Evolutionary conservation across 2,329 filamentous ascomycete species (phyloP), one percentile per base, ranked within the genome.

Genomic region (Cylindrodendrum hubeiense): DNA sequence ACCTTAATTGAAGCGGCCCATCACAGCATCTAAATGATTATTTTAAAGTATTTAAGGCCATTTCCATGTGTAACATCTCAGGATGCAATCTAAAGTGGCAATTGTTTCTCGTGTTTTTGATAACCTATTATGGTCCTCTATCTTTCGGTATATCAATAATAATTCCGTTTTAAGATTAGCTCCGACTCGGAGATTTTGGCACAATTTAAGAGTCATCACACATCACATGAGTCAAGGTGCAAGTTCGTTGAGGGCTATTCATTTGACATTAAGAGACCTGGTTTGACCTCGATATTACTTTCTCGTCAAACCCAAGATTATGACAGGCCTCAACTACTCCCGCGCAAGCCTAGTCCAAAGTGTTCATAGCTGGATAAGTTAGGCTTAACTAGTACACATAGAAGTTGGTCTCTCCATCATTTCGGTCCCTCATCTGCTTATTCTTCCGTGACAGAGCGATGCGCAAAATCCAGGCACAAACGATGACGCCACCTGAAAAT

Each of bases 401-500:
- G 19, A 77, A 75, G 44, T 76, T 75, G 19, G 67, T 69, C 4
- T 68, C 68, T 9, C 69, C 59, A 1, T 69, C 66, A 19, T 78
- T 70, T 3, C 58, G 53, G 34, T 61, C 60, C 19, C 67, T 61
- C 10, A 75, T 71, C 72, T 78, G 79, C 61, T 73, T 75, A 65
- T 83, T 83, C 43, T 74, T 71, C 21, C 76, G 71, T 63, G 75
- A 75, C 52, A 83, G 67, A 60, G 75, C 72, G 12, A 75, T 50
- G 60, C 71, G 75, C 69, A 82, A 74, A 5, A 76, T 49, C 81
- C 80, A 83, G 5, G 80, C 81, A 47, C 73, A 71, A 6, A 76
- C 69, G 37, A 78, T 77, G 1, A 80, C 80, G 4, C 79, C 73
- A 4, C 76, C 75, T 30, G 74, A 78, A 52, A 76, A 76, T 3